Conservation (phyloP, 1,139 yeast genomes). For the Blastobotrys persicus region DNA sequence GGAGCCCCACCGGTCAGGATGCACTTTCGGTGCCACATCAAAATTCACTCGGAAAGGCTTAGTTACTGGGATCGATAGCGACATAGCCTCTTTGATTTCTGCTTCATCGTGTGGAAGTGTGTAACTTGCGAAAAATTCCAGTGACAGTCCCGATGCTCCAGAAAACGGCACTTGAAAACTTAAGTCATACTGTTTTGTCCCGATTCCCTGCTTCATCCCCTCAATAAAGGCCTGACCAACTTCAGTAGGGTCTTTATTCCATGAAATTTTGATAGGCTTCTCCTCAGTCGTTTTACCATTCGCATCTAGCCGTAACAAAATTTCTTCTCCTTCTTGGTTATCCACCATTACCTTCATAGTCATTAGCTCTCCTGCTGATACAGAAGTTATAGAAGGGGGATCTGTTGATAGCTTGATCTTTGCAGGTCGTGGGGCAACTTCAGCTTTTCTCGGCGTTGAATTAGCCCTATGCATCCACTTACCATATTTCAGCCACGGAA, state of each 20-base stretch:
- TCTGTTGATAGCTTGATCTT: conserved; percentile 25
- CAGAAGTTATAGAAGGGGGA: conserved; percentile 20
- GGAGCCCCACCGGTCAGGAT: conserved; percentile 38
- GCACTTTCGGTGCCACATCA: conserved; percentile 35
- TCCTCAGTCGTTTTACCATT: conserved; percentile 21
- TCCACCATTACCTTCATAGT: conserved; percentile 21
- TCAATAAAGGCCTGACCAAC: neutral
- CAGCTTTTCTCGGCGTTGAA: neutral
- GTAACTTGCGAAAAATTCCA: conserved; percentile 32
- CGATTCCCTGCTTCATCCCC: conserved; percentile 7
- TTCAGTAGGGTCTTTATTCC: neutral
- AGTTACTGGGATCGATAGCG: conserved; percentile 30
- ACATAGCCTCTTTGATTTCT: conserved; percentile 29
- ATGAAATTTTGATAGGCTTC: conserved; percentile 13
- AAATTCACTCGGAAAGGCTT: conserved; percentile 37
- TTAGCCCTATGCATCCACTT: neutral
- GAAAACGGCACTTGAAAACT: conserved; percentile 25
- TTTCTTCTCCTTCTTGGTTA: conserved; percentile 32
- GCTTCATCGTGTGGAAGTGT: conserved; percentile 26
- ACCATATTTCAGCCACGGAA: neutral
- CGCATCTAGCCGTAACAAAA: conserved; percentile 27
- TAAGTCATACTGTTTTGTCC: conserved; percentile 16
- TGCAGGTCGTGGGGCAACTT: conserved; percentile 34
- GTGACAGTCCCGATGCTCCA: conserved; percentile 24
- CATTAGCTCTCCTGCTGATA: conserved; percentile 34